Percentiles rank a stretch among this genome's conserved stretches.
Evolutionary conservation across 805 yeast species (phyloP).

Genomic region (Aciculoconidium aculeatum): DNA sequence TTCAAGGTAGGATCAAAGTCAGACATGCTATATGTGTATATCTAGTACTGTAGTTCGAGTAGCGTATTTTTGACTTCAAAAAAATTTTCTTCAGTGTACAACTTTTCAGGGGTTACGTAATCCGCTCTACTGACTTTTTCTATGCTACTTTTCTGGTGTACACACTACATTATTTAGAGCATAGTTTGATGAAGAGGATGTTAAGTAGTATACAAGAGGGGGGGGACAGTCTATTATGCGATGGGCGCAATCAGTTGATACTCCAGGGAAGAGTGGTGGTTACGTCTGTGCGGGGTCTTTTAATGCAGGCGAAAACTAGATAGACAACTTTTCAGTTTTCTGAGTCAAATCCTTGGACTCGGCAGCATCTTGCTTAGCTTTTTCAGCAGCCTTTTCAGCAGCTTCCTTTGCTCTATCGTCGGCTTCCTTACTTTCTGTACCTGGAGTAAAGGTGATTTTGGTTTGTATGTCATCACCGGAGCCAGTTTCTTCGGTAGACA

Average conservation of each 20-base stretch:
- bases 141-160: too few relatives aligned
- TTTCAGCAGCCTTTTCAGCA: slow-evolving; percentile 20
- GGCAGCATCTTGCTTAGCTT: slow-evolving; percentile 23
- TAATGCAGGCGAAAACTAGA: too few relatives aligned
- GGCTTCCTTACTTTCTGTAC: slow-evolving; percentile 38
- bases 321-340: slow-evolving; percentile 1
- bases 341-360: slow-evolving; percentile 17
- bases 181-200: too few relatives aligned
- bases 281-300: too few relatives aligned
- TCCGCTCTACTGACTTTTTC: too few relatives aligned
- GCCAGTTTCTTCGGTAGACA: slow-evolving; percentile 30
- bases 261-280: too few relatives aligned
- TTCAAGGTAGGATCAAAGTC: slow-evolving; percentile 68
- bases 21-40: slow-evolving; percentile 23
- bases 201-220: too few relatives aligned
- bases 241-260: too few relatives aligned
- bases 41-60: slow-evolving; percentile 1
- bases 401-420: slow-evolving; percentile 39
- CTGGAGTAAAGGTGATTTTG: slow-evolving; percentile 38
- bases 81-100: slow-evolving; percentile 1
- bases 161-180: too few relatives aligned
- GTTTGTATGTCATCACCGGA: slow-evolving; percentile 21
- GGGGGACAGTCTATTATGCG: too few relatives aligned
- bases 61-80: slow-evolving; percentile 1
- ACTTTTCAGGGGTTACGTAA: too few relatives aligned